Percentiles rank a stretch among this genome's conserved stretches.
phyloP scores from a whole-genome alignment of 148 eudicot species.

The Arbutus unedo region DNA sequence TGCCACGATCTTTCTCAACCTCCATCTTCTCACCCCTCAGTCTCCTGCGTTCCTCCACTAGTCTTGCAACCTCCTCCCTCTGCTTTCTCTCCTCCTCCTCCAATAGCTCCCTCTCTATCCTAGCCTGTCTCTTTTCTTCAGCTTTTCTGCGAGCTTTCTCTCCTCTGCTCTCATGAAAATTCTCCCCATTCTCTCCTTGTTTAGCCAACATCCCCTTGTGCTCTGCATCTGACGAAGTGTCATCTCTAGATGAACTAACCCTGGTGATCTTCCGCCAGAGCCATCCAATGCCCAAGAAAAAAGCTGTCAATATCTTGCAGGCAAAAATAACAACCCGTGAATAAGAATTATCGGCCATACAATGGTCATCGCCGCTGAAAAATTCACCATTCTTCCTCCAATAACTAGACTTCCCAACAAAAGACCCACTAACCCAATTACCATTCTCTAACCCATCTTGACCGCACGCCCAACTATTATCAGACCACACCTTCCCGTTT shows the following conservation, averaged over 20 bases:
- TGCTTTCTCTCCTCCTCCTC: constrained; percentile 98
- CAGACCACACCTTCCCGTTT: constrained; percentile 74
- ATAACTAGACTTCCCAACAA: constrained; percentile 50
- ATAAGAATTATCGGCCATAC: constrained; percentile 66
- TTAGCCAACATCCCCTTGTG: constrained; percentile 47
- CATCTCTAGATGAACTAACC: constrained; percentile 61
- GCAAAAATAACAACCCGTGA: constrained; percentile 49
- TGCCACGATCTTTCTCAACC: constrained; percentile 73
- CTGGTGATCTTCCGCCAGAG: constrained; percentile 74
- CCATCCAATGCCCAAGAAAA: constrained; percentile 59
- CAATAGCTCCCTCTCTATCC: constrained; percentile 80
- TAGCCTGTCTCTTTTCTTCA: constrained; percentile 96
- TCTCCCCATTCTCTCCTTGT: constrained; percentile 64
- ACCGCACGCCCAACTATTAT: constrained; percentile 61
- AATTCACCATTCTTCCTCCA: constrained; percentile 43
- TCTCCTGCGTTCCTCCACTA: constrained; percentile 91
- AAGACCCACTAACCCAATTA: constrained; percentile 61
- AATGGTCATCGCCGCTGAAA: constrained; percentile 53
- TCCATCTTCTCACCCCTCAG: constrained; percentile 79
- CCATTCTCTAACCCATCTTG: constrained; percentile 92
- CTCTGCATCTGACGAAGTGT: constrained; percentile 53
- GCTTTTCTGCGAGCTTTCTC: constrained; percentile 98
- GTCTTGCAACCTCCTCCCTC: constrained; percentile 90
- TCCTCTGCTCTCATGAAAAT: constrained; percentile 71
- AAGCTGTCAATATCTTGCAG: constrained; percentile 44